Base-by-base conservation (phyloP, 176 grass and related monocot genomes). In the Rhynchospora tenuis region DNA sequence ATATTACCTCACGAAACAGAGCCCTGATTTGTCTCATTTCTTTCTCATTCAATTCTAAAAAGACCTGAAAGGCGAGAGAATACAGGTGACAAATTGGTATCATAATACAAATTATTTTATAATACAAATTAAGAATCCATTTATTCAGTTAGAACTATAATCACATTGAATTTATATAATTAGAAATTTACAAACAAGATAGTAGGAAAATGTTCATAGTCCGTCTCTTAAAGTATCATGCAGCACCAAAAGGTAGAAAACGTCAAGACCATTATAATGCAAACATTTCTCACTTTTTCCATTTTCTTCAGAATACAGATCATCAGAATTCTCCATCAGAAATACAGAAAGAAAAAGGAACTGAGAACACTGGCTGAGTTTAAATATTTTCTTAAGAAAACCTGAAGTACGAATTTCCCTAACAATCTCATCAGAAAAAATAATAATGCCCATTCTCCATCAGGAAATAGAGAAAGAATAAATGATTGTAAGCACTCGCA, bases 31-130 rank as follows among this genome's bases (percentile, higher is more conserved):
- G 86, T 86, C 82, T 94, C 74, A 93, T 63, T 33, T 98, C 95
- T 80, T 91, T 98, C 60, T 98, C 95, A 71, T 88, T 90, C 85
- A 94, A 89, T 85, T 94, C 90, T 51, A 98, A 72, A 83, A 94
- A 98, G n/a, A 91, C 89, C 92, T 98, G 87, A 52, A 89, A 81
- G 85, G 72, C 33, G n/a, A 87, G 83, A 27, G 82, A 67, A 73
- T 6, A 69, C 19, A 59, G 56, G 38, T 43, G 16, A 64, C 9
- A 24, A 24, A 24, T 62, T 63, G n/a, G 8, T 67, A 70, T 60
- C 38, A 44, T 45, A 69, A 16, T 69, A 6, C 33, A 71, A 45
- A 20, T 45, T 44, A 17, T 19, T 45, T 46, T 44, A 71, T 17
- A 45, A 14, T 71, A 71, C 5, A 38, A 38, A 17, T 22, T 38